phyloP scores from a whole-genome alignment of 495 filamentous ascomycete species.

The Penicillium soppii region DNA sequence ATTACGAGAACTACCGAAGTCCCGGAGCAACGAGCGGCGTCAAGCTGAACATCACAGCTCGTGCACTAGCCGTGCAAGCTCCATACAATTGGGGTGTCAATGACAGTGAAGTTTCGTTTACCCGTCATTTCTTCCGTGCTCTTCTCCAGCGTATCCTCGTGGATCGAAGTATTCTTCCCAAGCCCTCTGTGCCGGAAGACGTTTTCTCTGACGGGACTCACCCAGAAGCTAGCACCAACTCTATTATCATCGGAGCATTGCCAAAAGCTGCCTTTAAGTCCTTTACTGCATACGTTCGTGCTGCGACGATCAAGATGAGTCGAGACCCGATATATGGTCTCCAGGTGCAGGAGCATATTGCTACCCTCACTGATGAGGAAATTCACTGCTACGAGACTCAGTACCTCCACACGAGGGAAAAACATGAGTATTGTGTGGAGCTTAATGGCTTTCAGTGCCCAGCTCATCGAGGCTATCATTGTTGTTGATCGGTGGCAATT shows the following conservation, averaged over 20 bases:
- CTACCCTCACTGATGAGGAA: constrained; percentile 66
- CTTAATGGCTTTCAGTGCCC: constrained; percentile 92
- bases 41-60: constrained; percentile 88
- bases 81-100: constrained; percentile 82
- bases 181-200: constrained; percentile 41
- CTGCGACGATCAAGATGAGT: constrained; percentile 70
- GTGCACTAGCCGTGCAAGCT: constrained; percentile 96
- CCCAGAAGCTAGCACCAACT: constrained; percentile 17
- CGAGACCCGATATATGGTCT: constrained; percentile 55
- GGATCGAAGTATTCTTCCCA: constrained; percentile 69
- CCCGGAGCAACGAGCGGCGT: constrained; percentile 56
- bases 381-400: constrained; percentile 64
- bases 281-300: constrained; percentile 75
- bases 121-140: constrained; percentile 88
- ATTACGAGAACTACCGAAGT: constrained; percentile 59
- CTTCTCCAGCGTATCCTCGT: constrained; percentile 90
- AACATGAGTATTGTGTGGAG: constrained; percentile 86
- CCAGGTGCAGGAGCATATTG: constrained; percentile 60
- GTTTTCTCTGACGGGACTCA: constrained; percentile 27
- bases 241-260: constrained; percentile 79
- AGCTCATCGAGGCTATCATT: constrained; percentile 82
- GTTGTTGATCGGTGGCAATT: constrained; percentile 92
- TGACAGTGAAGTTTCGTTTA: constrained; percentile 86
- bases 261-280: constrained; percentile 75
- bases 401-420: constrained; percentile 65